Evolutionary conservation across 2,329 filamentous ascomycete genomes (phyloP).

Genomic region (Pseudogymnoascus sp.): DNA sequence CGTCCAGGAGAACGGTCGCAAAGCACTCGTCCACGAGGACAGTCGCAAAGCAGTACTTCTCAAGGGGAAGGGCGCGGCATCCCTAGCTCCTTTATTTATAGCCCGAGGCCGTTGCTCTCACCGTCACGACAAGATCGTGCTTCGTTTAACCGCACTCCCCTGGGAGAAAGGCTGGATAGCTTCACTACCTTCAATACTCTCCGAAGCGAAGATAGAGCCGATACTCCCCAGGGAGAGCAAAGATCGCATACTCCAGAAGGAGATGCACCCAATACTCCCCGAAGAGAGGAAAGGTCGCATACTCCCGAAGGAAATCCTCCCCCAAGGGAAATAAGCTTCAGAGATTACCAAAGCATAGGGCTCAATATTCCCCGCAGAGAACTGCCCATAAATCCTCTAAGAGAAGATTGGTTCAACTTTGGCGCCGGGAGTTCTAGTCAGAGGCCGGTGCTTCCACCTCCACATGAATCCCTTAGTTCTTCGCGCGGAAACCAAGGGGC

Average conservation of each 20-base stretch:
- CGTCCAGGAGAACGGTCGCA: too few relatives aligned
- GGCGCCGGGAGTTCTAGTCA: not conserved
- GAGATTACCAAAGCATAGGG: too few relatives aligned
- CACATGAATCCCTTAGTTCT: not conserved
- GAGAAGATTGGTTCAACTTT: not conserved
- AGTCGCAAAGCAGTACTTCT: not conserved
- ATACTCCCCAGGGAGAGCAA: not conserved
- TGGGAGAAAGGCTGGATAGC: not conserved
- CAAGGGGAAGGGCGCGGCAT: not conserved
- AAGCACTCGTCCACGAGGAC: not conserved
- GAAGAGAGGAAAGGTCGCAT: too few relatives aligned
- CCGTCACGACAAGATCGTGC: not conserved
- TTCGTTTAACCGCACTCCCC: not conserved
- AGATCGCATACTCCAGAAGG: too few relatives aligned
- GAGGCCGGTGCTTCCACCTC: not conserved
- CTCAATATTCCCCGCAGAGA: too few relatives aligned
- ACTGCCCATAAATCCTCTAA: too few relatives aligned
- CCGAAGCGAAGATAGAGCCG: not conserved
- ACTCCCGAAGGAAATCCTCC: too few relatives aligned
- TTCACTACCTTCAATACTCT: not conserved
- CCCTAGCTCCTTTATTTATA: not conserved
- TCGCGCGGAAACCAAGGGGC: not conserved
- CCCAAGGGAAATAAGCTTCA: too few relatives aligned
- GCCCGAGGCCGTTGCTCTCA: not conserved
- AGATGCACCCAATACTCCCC: too few relatives aligned